Evolutionary conservation across 768 basidiomycete genomes (phyloP), one percentile per base, ranked within the genome.

Genomic region (Tulasnella sp.): DNA sequence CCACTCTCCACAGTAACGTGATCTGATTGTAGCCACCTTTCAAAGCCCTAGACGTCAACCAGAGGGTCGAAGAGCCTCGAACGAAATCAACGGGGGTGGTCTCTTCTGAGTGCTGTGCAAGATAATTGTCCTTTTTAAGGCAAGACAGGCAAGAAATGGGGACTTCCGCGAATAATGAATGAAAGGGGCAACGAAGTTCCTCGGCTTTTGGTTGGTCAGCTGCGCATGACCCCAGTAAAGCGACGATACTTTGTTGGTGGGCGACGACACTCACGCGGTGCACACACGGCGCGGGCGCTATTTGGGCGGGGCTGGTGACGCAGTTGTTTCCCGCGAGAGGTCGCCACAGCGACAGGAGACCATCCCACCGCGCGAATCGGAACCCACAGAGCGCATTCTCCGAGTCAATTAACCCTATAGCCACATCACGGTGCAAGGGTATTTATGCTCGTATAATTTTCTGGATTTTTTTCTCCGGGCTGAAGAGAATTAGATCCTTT

Each of bases 321-420:
- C 62, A 68, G 62, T 19, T 68, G 62, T 68, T 68, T 68, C 62
- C 62, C 62, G 62, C 62, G 62, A n/a, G n/a, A 68, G 62, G 62
- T 68, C 62, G 62, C 62, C 62, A 68, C 62, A 68, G 62, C 62
- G 62, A 68, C 62, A 27, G 31, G 16, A 24, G 62, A 31, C 27
- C 5, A 14, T 16, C 44, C 16, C 44, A 44, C 62, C 62, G 62
- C 27, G 62, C 62, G 24, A 24, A 34, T 68, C 62, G 62, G 62
- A 68, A 44, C 44, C 44, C 52, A 52, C 9, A n/a, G 52, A 52
- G 52, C 52, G 12, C n/a, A n/a, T n/a, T 52, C 52, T 52, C 52
- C 52, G 62, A 36, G 34, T 68, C n/a, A 68, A 31, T 18, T 31
- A 68, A 36, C 62, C 62, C 62, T 68, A 68, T 14, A 68, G 34